These are phyloP conservation scores for Sclerotinia subarctica DNA, from an alignment of 2,329 filamentous ascomycete genomes.

Conservation along the genomic window DNA sequence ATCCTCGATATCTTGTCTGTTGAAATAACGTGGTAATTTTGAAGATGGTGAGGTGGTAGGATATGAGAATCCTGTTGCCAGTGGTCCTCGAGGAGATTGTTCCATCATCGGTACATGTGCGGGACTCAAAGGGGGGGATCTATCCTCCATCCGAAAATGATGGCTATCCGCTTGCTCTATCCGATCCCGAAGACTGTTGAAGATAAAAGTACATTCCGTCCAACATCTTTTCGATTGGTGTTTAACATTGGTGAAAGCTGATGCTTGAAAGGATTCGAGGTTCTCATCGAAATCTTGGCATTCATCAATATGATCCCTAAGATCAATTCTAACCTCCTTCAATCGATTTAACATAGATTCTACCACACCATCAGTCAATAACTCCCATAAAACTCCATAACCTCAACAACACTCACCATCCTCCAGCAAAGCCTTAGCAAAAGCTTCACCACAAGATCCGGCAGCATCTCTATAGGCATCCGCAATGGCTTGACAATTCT, in stretches of 20 bases:
- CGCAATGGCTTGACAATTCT: conserved; percentile 28
- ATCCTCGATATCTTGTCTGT: background rate
- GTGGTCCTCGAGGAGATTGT: background rate
- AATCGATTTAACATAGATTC: conserved; percentile 30
- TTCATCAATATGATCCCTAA: conserved; percentile 34
- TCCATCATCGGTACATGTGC: conserved; percentile 7
- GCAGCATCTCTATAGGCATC: conserved; percentile 32
- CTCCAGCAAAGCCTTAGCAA: conserved; percentile 30
- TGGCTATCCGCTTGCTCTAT: conserved; percentile 21
- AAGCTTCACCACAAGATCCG: conserved; percentile 30
- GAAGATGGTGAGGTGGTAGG: background rate
- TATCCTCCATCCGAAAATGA: conserved; percentile 20
- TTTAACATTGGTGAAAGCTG: conserved; percentile 29
- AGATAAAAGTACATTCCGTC: conserved; percentile 31
- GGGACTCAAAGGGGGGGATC: conserved; percentile 17
- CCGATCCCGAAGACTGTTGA: conserved; percentile 29
- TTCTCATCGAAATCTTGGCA: conserved; percentile 35
- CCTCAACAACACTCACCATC: conserved; percentile 30
- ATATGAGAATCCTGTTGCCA: background rate
- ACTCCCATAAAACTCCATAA: background rate
- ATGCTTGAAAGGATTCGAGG: conserved; percentile 30
- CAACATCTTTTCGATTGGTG: conserved; percentile 32
- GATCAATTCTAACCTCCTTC: conserved; percentile 33
- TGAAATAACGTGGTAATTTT: background rate
- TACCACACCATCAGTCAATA: conserved; percentile 23